Conservation (phyloP, 257 asterid genomes). For the Jacaranda mimosifolia region DNA sequence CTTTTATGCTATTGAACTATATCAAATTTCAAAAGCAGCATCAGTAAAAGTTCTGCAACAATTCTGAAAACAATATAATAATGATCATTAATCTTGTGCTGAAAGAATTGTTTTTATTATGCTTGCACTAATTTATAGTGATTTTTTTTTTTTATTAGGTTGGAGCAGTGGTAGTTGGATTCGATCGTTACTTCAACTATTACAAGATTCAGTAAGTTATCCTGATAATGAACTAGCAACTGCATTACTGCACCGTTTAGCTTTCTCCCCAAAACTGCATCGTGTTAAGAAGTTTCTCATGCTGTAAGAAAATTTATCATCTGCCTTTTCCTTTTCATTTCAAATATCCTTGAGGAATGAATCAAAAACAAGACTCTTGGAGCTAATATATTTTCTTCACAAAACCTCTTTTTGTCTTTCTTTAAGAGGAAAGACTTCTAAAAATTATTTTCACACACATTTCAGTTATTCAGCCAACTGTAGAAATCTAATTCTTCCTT, state of each 20-base stretch:
- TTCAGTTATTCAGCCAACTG: conserved; percentile 18
- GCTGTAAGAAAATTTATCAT: too few species aligned
- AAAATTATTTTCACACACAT: not conserved
- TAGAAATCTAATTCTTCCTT: conserved; percentile 24
- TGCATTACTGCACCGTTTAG: not conserved
- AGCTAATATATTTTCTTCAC: too few species aligned
- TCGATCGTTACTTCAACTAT: conserved; percentile 97
- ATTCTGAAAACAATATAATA: not conserved
- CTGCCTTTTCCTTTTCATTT: too few species aligned
- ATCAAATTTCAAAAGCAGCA: conserved; percentile 16
- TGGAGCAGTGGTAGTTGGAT: conserved; percentile 98
- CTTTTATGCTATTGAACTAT: conserved; percentile 30
- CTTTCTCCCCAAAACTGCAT: not conserved
- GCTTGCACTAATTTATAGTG: conserved; percentile 14
- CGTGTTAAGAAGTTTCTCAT: too few species aligned
- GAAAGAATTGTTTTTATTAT: conserved; percentile 6
- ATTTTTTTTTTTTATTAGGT: conserved; percentile 58
- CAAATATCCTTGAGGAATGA: too few species aligned
- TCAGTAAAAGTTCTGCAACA: not conserved
- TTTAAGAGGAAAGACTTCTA: too few species aligned
- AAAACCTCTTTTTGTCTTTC: too few species aligned
- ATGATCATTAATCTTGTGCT: conserved; percentile 6
- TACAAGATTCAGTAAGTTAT: conserved; percentile 92
- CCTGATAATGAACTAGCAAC: conserved; percentile 10
- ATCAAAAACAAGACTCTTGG: too few species aligned